phyloP scores from a whole-genome alignment of 1,284 basidiomycete genomes.

The Ceratobasidium papillatum region DNA sequence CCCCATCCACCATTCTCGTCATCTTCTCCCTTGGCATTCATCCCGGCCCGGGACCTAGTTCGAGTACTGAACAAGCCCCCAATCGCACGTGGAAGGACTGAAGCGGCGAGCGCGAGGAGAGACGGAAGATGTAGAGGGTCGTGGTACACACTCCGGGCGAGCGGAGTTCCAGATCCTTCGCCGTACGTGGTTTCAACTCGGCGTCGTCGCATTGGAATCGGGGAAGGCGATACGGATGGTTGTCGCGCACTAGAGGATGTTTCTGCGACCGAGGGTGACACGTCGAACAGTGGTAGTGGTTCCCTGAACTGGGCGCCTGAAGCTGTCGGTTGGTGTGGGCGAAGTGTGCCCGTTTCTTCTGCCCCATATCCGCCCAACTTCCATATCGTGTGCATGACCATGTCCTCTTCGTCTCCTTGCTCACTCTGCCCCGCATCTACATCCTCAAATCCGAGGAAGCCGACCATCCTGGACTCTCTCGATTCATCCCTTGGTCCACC shows the following conservation, averaged over 20 bases:
- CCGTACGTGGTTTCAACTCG: not conserved
- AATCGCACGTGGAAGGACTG: constrained; percentile 39
- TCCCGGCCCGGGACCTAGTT: not conserved
- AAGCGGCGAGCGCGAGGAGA: constrained; percentile 39
- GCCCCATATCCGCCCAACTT: constrained; percentile 7
- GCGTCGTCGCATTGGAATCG: constrained; percentile 7
- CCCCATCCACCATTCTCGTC: constrained; percentile 19
- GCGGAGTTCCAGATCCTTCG: not conserved
- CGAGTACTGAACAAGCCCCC: constrained; percentile 16
- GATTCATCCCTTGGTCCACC: not conserved
- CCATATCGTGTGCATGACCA: constrained; percentile 31
- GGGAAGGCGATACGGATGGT: not conserved
- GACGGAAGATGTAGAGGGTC: constrained; percentile 43
- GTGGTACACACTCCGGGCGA: constrained; percentile 30
- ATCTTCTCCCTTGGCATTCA: not conserved
- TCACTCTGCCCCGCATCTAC: constrained; percentile 32
- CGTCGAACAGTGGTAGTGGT: constrained; percentile 20
- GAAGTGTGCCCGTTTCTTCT: not conserved
- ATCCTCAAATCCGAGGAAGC: constrained; percentile 40
- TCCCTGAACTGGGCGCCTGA: not conserved
- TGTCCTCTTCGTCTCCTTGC: constrained; percentile 12
- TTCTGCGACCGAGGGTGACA: constrained; percentile 11
- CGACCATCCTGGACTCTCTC: constrained; percentile 1
- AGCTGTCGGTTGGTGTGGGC: not conserved
- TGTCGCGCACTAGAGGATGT: constrained; percentile 17